A percentile compares a stretch with the other conserved stretches of the same genome.
These are phyloP conservation scores for Verruconis gallopava DNA, from an alignment of 2,329 filamentous ascomycete species.

Conservation along the genomic window DNA sequence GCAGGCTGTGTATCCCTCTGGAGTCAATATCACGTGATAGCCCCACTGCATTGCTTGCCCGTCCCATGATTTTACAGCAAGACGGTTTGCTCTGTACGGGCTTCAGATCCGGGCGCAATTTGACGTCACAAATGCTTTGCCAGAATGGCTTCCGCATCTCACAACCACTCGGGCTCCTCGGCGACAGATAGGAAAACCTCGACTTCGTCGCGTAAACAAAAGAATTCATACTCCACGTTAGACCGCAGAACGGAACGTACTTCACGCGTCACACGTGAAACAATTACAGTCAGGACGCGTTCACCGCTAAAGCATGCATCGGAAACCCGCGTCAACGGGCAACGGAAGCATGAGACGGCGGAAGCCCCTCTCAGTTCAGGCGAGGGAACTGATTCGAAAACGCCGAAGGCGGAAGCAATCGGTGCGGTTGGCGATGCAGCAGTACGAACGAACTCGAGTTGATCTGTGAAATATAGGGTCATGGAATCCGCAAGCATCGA, in stretches of 20 bases:
- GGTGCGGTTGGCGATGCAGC: slow-evolving; percentile 14
- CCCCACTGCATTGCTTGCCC: too few species aligned
- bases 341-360: slow-evolving; percentile 19
- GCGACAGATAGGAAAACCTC: neutral
- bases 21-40: too few species aligned
- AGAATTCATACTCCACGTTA: slow-evolving; percentile 9
- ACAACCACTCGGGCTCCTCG: neutral
- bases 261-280: slow-evolving; percentile 24
- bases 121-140: too few species aligned
- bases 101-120: too few species aligned
- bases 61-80: too few species aligned
- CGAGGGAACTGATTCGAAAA: too few species aligned
- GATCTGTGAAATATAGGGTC: slow-evolving; percentile 1
- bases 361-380: too few species aligned
- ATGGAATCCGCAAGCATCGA: slow-evolving; percentile 70
- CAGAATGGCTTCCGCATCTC: neutral
- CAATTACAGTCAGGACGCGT: slow-evolving; percentile 21
- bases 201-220: neutral
- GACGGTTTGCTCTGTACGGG: too few species aligned
- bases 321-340: slow-evolving; percentile 22
- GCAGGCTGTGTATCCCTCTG: too few species aligned
- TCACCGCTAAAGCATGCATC: slow-evolving; percentile 24
- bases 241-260: slow-evolving; percentile 24
- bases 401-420: slow-evolving; percentile 11
- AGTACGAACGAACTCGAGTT: too few species aligned